phyloP scores from a whole-genome alignment of 2,329 filamentous ascomycete species.

The Hymenoscyphus infarciens region DNA sequence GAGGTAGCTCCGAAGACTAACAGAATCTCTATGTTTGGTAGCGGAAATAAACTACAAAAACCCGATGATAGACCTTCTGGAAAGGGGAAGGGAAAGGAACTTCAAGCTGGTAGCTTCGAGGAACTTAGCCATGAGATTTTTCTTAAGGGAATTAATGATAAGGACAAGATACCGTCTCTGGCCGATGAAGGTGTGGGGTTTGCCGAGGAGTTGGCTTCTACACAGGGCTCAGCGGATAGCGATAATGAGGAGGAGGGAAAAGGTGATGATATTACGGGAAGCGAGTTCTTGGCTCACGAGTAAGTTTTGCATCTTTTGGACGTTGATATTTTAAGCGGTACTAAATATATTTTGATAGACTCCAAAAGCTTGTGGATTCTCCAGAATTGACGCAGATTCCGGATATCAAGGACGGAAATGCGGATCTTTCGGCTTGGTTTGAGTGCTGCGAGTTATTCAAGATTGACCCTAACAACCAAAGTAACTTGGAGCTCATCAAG shows the following conservation, averaged over 20 bases:
- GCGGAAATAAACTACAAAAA: too few species aligned
- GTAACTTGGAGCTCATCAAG: constrained; percentile 12
- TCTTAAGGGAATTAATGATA: background rate
- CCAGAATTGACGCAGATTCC: constrained; percentile 12
- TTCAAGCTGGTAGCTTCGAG: too few species aligned
- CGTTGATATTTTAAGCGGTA: background rate
- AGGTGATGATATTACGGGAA: too few species aligned
- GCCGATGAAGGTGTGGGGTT: background rate
- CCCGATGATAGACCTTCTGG: too few species aligned
- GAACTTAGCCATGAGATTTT: too few species aligned
- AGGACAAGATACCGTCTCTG: background rate
- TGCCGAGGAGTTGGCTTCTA: background rate
- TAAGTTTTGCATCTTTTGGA: background rate
- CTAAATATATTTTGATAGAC: constrained; percentile 9
- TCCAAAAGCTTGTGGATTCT: constrained; percentile 19
- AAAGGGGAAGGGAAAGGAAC: too few species aligned
- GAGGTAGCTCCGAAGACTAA: too few species aligned
- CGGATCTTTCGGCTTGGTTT: constrained; percentile 15
- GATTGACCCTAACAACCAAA: constrained; percentile 14
- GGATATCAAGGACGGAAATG: background rate
- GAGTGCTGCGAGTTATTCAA: constrained; percentile 23
- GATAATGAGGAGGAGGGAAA: background rate
- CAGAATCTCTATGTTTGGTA: too few species aligned
- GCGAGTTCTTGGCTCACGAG: background rate
- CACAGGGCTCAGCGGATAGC: background rate